phyloP scores from a whole-genome alignment of 1,284 basidiomycete species.

The Porodaedalea pini region DNA sequence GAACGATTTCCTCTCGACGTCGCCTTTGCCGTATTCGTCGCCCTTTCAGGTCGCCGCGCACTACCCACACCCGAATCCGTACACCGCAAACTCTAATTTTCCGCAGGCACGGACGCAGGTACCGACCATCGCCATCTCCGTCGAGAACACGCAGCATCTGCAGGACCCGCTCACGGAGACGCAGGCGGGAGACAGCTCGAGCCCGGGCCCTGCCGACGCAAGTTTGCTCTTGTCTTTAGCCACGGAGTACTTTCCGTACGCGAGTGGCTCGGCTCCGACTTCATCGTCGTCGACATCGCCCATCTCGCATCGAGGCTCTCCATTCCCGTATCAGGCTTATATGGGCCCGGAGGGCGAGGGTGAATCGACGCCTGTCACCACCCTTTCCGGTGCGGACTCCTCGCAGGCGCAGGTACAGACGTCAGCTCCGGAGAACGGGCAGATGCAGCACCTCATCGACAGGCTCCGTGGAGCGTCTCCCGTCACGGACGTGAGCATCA shows the following conservation, averaged over 20 bases:
- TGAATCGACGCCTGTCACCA: constrained; percentile 17
- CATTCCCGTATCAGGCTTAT: neutral
- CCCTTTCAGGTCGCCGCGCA: neutral
- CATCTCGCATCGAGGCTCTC: constrained; percentile 2
- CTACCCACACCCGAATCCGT: neutral
- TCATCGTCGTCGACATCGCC: constrained; percentile 4
- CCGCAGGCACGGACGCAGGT: neutral
- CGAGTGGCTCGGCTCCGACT: neutral
- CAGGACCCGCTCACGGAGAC: neutral
- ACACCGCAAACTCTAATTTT: constrained; percentile 1
- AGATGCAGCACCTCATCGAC: constrained; percentile 7
- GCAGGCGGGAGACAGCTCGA: neutral
- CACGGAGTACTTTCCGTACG: constrained; percentile 6
- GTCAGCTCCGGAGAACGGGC: neutral
- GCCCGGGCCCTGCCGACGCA: neutral
- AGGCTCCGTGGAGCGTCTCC: constrained; percentile 6
- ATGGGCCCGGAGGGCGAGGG: neutral
- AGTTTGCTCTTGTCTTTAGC: constrained; percentile 10
- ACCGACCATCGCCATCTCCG: constrained; percentile 1
- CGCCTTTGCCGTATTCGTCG: constrained; percentile 9
- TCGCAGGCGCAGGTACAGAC: no score
- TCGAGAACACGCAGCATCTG: neutral
- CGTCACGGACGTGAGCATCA: neutral
- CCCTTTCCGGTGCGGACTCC: constrained; percentile 5
- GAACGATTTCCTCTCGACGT: constrained; percentile 10